Percentiles rank a stretch among this genome's conserved stretches.
phyloP scores from a whole-genome alignment of 1,284 basidiomycete species.

The Hymenochaete sp. region DNA sequence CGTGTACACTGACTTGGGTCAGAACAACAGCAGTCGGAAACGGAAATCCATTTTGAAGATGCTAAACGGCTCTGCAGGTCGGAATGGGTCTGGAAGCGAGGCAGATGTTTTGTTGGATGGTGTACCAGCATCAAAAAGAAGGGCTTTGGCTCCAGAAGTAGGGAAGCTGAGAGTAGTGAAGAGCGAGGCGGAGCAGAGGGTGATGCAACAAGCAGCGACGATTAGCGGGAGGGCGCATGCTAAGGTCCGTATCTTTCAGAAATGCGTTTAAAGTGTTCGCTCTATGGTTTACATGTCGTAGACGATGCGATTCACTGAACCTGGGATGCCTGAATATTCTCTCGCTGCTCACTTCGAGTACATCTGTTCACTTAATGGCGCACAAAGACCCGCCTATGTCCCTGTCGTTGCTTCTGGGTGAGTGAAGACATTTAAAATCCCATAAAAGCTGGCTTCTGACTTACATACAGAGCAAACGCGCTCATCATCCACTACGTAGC shows the following conservation, averaged over 20 bases:
- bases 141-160: conserved; percentile 50
- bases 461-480: conserved; percentile 59
- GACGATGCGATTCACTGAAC: conserved; percentile 77
- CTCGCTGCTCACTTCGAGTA: conserved; percentile 88
- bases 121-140: conserved; percentile 39
- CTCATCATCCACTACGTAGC: conserved; percentile 89
- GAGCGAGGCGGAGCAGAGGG: conserved; percentile 54
- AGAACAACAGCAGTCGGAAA: too few species aligned
- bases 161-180: conserved; percentile 61
- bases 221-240: conserved; percentile 71
- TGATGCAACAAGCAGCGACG: conserved; percentile 70
- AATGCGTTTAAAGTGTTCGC: background rate
- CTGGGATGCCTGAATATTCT: conserved; percentile 64
- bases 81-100: too few species aligned
- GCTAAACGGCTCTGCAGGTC: too few species aligned
- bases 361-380: conserved; percentile 66
- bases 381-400: conserved; percentile 84
- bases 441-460: conserved; percentile 17
- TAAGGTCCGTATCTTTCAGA: conserved; percentile 40
- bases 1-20: conserved; percentile 40
- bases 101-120: too few species aligned
- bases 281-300: conserved; percentile 23
- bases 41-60: too few species aligned
- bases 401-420: conserved; percentile 92
- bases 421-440: conserved; percentile 20